phyloP scores from a whole-genome alignment of 75 land plant genomes.

The Cupressus sempervirens region DNA sequence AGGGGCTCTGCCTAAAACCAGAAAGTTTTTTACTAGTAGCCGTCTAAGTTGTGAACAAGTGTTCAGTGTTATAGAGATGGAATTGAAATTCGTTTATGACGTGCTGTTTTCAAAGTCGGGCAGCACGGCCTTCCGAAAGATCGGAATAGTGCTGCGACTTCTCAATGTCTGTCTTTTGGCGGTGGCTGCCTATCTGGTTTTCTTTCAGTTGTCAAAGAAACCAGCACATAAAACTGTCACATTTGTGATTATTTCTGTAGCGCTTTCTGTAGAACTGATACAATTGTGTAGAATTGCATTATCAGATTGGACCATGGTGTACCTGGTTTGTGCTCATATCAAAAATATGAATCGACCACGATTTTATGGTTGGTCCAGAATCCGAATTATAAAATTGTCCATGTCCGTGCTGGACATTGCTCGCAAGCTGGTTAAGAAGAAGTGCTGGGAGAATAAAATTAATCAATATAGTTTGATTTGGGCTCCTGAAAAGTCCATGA shows the following conservation, averaged over 20 bases:
- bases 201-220: neutral
- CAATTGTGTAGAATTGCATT: neutral
- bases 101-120: neutral
- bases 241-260: neutral
- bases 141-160: neutral
- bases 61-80: neutral
- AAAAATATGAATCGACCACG: neutral
- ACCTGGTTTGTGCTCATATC: neutral
- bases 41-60: neutral
- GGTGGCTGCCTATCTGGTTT: neutral
- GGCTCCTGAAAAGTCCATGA: too few species aligned
- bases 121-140: neutral
- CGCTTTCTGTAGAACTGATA: neutral
- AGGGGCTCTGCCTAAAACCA: neutral
- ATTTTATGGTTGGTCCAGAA: too few species aligned
- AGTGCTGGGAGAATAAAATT: too few species aligned
- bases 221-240: neutral
- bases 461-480: too few species aligned
- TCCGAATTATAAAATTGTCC: too few species aligned
- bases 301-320: too few species aligned
- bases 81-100: neutral
- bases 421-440: too few species aligned
- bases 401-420: too few species aligned
- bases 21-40: neutral
- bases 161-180: neutral